A percentile compares a stretch with the other conserved stretches of the same genome.
Evolutionary conservation across 2,329 filamentous ascomycete species (phyloP).

Genomic region (Fusarium sp.): DNA sequence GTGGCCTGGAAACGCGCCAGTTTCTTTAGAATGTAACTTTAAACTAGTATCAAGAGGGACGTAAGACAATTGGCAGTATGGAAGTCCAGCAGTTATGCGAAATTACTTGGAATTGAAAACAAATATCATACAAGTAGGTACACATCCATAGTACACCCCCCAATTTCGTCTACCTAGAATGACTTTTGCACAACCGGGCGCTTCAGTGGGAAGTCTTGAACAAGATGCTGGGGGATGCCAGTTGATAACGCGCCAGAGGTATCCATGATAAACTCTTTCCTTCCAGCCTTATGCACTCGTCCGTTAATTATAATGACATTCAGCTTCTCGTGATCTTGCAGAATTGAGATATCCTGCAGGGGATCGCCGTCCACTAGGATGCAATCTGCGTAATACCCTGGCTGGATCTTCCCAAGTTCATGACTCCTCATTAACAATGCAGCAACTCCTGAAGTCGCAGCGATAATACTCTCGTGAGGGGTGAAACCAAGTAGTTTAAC

Average conservation of each 20-base stretch:
- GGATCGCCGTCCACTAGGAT: background rate
- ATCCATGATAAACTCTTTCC: background rate
- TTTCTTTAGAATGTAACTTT: fast-evolving
- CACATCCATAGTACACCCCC: no score
- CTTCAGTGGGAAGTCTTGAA: background rate
- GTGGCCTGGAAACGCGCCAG: background rate
- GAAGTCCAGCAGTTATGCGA: fast-evolving
- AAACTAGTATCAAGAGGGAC: background rate
- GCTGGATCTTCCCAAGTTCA: background rate
- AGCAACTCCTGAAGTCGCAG: background rate
- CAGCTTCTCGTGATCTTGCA: background rate
- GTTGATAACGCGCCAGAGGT: background rate
- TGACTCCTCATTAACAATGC: background rate
- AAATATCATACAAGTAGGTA: background rate
- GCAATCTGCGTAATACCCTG: background rate
- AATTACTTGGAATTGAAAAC: background rate
- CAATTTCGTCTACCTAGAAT: background rate
- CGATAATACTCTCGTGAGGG: background rate
- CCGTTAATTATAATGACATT: background rate
- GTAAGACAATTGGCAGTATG: background rate
- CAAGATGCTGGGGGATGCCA: background rate
- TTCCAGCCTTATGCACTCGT: background rate
- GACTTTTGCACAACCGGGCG: background rate
- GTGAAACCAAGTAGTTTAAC: background rate
- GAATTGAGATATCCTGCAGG: background rate